Conservation (phyloP, 2,329 filamentous ascomycete species). For the Colletotrichum sp. region DNA sequence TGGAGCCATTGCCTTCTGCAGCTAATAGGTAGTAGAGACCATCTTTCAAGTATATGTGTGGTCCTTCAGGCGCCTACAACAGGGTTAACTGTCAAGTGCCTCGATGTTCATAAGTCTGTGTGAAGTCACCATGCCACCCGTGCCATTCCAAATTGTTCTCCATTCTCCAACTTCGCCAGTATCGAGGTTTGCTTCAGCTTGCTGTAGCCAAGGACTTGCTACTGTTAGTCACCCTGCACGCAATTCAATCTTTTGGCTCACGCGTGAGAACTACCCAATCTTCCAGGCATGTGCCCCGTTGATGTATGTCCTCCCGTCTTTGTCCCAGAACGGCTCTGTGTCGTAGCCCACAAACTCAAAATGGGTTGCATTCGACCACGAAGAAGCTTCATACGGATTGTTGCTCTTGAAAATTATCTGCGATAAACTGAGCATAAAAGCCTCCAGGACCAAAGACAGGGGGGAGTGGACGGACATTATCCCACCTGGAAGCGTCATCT, state of each 20-base stretch:
- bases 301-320: slow-evolving; percentile 58
- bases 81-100: not conserved
- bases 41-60: slow-evolving; percentile 58
- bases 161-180: not conserved
- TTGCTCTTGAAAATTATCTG: slow-evolving; percentile 19
- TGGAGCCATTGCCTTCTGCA: slow-evolving; percentile 43
- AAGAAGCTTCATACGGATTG: slow-evolving; percentile 21
- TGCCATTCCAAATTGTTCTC: slow-evolving; percentile 1
- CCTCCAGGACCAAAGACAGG: slow-evolving; percentile 23
- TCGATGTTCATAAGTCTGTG: not conserved
- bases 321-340: slow-evolving; percentile 61
- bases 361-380: slow-evolving; percentile 28
- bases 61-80: slow-evolving; percentile 45
- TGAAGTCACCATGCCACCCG: not conserved
- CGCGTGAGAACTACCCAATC: slow-evolving; percentile 38
- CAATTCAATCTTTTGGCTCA: slow-evolving; percentile 39
- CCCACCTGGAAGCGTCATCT: not conserved
- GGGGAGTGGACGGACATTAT: not conserved
- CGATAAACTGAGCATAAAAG: not conserved
- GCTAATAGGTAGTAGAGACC: slow-evolving; percentile 58
- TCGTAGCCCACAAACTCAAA: slow-evolving; percentile 24
- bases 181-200: slow-evolving; percentile 36
- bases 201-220: slow-evolving; percentile 51
- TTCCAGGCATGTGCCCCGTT: slow-evolving; percentile 31
- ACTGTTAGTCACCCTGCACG: slow-evolving; percentile 32